Evolutionary conservation across 768 basidiomycete species (phyloP), one percentile per base, ranked within the genome.

Genomic region (Lactifluus subvellereus): DNA sequence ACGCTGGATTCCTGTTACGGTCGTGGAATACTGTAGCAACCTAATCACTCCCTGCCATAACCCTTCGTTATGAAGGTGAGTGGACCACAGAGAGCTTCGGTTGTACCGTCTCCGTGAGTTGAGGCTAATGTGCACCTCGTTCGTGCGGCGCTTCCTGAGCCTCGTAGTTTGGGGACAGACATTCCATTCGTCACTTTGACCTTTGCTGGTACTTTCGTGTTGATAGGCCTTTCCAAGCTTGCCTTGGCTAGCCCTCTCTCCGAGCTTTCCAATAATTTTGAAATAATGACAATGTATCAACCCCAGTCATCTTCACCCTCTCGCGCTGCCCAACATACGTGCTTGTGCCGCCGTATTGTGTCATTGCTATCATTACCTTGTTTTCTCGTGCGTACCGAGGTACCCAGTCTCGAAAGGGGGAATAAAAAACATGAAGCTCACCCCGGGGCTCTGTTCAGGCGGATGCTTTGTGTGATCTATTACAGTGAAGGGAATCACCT

Each of bases 111-210:
- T 77, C 80, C 78, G 72, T 77, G 85, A 87, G 85, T 87, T 83
- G 85, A 83, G 80, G 58, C 62, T 60, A 67, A 69, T 57, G 45
- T 65, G 60, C 66, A 64, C 55, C 72, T 71, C 69, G 65, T 75
- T 16, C 10, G 50, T 71, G 70, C 67, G 61, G 61, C 66, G 60
- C 66, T 66, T 62, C 59, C 68, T 75, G 73, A 72, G 73, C 69
- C 77, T 83, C 83, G 80, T 86, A 87, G 85, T 87, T 85, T 77
- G 80, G 84, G 73, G 81, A 81, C 84, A 79, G 51, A 86, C 84
- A 86, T 77, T 27, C 48, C 22, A 48, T 3, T 54, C n/a, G 11
- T 51, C 57, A 59, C 16, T 27, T n/a, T 27, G 38, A 1, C 22
- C 22, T 40, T 27, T 42, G 35, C 11, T 37, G 11, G 11, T 8